Conservation (phyloP, 139 green algal species). For the Chlamydomonas sp. region DNA sequence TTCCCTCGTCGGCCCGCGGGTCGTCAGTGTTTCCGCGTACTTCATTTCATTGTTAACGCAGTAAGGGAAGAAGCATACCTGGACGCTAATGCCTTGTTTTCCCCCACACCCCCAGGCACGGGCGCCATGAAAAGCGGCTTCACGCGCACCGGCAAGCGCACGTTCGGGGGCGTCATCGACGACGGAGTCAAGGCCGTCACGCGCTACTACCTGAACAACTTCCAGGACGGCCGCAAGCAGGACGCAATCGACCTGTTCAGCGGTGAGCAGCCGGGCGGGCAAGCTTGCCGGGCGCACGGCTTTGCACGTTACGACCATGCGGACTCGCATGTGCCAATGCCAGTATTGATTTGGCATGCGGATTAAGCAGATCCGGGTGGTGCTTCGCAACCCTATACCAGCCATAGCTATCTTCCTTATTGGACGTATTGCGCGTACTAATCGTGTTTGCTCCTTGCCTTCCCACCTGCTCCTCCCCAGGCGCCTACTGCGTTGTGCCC, state of each 20-base stretch:
- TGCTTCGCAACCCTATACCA: no score
- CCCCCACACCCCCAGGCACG: constrained; percentile 37
- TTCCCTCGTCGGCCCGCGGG: no score
- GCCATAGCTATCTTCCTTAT: no score
- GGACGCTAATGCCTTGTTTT: not conserved
- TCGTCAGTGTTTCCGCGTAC: no score
- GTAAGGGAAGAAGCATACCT: no score
- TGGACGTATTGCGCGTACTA: not conserved
- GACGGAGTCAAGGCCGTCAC: constrained; percentile 81
- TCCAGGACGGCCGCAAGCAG: constrained; percentile 88
- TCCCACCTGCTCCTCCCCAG: not conserved
- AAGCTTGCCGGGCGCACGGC: no score
- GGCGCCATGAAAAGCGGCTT: constrained; percentile 91
- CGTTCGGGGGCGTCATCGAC: constrained; percentile 81
- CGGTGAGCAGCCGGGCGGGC: constrained; percentile 41
- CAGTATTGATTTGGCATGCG: no score
- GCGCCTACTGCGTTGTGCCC: constrained; percentile 7
- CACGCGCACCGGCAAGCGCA: constrained; percentile 90
- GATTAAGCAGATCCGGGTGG: no score
- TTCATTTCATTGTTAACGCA: no score
- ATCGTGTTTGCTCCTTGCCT: not conserved
- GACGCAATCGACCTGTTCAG: constrained; percentile 86
- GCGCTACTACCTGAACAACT: constrained; percentile 95
- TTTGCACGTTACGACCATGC: no score
- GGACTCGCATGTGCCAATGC: no score